phyloP scores from a whole-genome alignment of 768 basidiomycete species.

The Collybia nuda region DNA sequence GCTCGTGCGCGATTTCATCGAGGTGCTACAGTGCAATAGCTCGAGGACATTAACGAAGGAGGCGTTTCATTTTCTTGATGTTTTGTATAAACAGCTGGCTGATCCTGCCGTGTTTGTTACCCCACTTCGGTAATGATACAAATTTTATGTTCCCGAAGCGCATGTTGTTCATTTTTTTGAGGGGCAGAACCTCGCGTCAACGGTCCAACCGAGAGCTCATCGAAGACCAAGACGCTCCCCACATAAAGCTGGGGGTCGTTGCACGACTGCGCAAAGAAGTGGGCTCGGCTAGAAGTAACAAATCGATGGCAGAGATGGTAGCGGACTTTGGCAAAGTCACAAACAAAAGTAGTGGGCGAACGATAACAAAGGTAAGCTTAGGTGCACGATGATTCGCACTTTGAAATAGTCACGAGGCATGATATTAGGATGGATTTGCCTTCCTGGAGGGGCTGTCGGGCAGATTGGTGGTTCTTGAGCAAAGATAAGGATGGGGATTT shows the following conservation, averaged over 20 bases:
- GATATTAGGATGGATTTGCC: conserved; percentile 56
- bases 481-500: conserved; percentile 1
- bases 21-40: conserved; percentile 60
- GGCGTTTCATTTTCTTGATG: conserved; percentile 69
- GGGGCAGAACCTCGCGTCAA: conserved; percentile 14
- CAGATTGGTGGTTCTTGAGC: conserved; percentile 43
- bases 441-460: conserved; percentile 65
- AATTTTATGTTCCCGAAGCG: not conserved
- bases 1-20: conserved; percentile 60
- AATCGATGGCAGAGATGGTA: conserved; percentile 61
- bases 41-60: conserved; percentile 70
- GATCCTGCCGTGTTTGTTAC: conserved; percentile 62
- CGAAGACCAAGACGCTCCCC: conserved; percentile 43
- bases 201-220: conserved; percentile 38
- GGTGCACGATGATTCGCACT: not conserved
- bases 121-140: conserved; percentile 48
- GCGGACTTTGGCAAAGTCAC: conserved; percentile 71
- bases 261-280: conserved; percentile 59
- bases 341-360: conserved; percentile 65
- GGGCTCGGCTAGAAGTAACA: conserved; percentile 46
- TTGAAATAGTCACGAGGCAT: not conserved
- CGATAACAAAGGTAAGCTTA: conserved; percentile 61
- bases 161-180: conserved; percentile 1
- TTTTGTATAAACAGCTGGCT: conserved; percentile 66
- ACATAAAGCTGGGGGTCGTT: conserved; percentile 60